Percentiles rank a stretch among this genome's conserved stretches.
These are phyloP conservation scores for Lablab purpureus DNA, from an alignment of 306 rosid species.

Conservation along the genomic window DNA sequence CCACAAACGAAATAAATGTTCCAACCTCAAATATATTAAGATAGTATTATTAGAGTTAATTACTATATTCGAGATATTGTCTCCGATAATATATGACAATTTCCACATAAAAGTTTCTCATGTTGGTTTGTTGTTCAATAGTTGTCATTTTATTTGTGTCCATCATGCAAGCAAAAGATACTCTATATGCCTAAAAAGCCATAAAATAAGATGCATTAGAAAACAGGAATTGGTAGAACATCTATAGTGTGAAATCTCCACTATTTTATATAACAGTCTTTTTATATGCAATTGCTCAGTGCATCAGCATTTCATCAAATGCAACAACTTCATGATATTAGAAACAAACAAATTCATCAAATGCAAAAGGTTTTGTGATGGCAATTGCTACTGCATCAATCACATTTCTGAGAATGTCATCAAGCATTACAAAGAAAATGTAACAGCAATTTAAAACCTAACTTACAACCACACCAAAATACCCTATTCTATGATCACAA, in stretches of 20 bases:
- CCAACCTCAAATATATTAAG: no score
- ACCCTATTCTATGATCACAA: neutral
- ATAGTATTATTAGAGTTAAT: no score
- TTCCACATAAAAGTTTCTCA: conserved; percentile 1
- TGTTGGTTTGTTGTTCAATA: neutral
- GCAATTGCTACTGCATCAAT: no score
- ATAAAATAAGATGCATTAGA: conserved; percentile 17
- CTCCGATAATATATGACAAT: no score
- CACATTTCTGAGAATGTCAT: no score
- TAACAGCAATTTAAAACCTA: no score
- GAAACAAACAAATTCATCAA: neutral
- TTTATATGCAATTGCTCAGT: neutral
- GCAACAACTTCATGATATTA: neutral
- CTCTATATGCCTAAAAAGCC: conserved; percentile 10
- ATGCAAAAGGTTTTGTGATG: no score
- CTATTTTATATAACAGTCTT: no score
- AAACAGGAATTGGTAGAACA: neutral
- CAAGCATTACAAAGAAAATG: no score
- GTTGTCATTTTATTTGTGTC: conserved; percentile 8
- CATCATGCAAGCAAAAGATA: conserved; percentile 15
- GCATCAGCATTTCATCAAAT: conserved; percentile 4
- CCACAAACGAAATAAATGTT: no score
- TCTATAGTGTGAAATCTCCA: neutral
- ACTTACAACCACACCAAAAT: neutral
- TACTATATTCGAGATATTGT: no score